phyloP scores from a whole-genome alignment of 2,329 filamentous ascomycete genomes.

The Helotiales sp. region DNA sequence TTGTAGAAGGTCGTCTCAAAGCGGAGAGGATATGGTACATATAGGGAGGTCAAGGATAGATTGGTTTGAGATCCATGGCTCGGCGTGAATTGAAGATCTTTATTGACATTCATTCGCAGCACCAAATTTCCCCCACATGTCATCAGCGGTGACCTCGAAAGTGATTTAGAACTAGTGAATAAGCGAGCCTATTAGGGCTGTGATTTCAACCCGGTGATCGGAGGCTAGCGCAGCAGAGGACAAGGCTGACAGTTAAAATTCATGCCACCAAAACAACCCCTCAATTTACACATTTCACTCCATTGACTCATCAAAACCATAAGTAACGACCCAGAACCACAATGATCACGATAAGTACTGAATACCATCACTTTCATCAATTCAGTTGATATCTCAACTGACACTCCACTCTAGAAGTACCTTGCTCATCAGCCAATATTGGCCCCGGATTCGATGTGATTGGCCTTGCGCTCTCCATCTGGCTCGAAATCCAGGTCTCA shows the following conservation, averaged over 20 bases:
- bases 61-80: neutral
- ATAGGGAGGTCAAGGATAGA: neutral
- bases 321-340: neutral
- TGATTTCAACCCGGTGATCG: neutral
- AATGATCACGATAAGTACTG: constrained; percentile 30
- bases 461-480: constrained; percentile 90
- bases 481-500: constrained; percentile 86
- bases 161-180: neutral
- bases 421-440: constrained; percentile 97
- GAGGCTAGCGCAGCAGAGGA: neutral
- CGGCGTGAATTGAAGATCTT: neutral
- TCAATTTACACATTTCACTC: neutral
- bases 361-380: neutral
- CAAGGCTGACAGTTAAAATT: constrained; percentile 1
- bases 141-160: neutral
- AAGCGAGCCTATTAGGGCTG: neutral
- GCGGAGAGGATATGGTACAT: neutral
- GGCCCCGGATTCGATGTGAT: constrained; percentile 98
- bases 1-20: neutral
- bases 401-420: constrained; percentile 56
- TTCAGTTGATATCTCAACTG: constrained; percentile 5
- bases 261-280: neutral
- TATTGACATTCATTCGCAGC: constrained; percentile 1
- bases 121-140: neutral
- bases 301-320: neutral